These are phyloP conservation scores for Pseudotsuga menziesii DNA, from an alignment of 75 land plant genomes.

Conservation along the genomic window DNA sequence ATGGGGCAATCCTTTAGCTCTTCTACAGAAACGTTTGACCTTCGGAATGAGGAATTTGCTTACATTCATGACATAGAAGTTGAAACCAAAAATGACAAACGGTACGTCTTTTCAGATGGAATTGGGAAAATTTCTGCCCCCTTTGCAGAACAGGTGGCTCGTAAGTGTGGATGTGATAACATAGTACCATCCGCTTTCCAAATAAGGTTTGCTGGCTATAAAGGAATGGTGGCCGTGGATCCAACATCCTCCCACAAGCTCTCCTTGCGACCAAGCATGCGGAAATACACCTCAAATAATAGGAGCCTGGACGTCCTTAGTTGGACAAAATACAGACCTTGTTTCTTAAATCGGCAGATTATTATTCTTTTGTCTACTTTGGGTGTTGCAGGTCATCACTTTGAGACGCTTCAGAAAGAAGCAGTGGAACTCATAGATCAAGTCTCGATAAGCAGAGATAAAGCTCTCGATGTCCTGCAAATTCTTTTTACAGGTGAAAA, in stretches of 20 bases:
- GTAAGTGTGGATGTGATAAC: conserved; percentile 39
- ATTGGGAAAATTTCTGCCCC: conserved; percentile 84
- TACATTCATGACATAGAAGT: conserved; percentile 45
- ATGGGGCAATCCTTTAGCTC: conserved; percentile 97
- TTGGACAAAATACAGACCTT: conserved; percentile 59
- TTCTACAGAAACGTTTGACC: conserved; percentile 67
- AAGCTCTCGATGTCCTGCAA: conserved; percentile 60
- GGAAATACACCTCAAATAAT: conserved; percentile 63
- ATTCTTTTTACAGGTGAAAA: conserved; percentile 47
- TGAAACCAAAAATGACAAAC: background rate
- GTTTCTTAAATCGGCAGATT: conserved; percentile 82
- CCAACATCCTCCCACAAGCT: conserved; percentile 64
- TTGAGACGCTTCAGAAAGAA: conserved; percentile 61
- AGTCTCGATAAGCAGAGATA: conserved; percentile 43
- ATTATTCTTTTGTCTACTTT: conserved; percentile 85
- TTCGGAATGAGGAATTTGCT: conserved; percentile 41
- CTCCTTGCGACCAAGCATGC: conserved; percentile 82
- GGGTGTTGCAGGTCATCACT: conserved; percentile 56
- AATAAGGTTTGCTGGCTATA: conserved; percentile 88
- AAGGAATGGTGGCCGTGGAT: conserved; percentile 96
- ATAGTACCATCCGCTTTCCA: conserved; percentile 82
- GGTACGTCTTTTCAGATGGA: conserved; percentile 49
- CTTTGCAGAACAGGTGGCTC: conserved; percentile 65
- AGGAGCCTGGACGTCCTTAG: conserved; percentile 65
- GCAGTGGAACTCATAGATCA: conserved; percentile 48